A percentile compares a stretch with the other conserved stretches of the same genome.
Conservation (phyloP, 225 moss, liverwort and hornwort genomes). For the Asterella californica region DNA sequence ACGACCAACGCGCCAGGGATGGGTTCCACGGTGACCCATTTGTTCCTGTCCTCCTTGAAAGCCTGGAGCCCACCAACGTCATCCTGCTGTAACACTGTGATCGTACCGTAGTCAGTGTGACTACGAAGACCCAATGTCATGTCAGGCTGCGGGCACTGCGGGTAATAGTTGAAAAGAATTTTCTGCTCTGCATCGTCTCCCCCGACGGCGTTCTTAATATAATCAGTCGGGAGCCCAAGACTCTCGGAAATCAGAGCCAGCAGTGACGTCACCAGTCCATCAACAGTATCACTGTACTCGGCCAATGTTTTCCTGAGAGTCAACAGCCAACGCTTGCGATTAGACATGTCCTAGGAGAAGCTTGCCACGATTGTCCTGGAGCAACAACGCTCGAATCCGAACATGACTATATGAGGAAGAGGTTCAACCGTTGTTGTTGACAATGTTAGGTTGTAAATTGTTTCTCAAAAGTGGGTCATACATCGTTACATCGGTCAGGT, state of each 20-base stretch:
- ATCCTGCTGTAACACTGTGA: conserved; percentile 22
- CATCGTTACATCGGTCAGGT: too few species aligned
- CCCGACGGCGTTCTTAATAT: conserved; percentile 3
- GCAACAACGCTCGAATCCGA: too few species aligned
- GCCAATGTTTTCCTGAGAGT: background rate
- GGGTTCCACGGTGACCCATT: conserved; percentile 22
- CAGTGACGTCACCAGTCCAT: conserved; percentile 5
- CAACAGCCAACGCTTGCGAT: too few species aligned
- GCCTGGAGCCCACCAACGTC: conserved; percentile 25
- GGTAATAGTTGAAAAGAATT: conserved; percentile 22
- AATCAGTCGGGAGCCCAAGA: conserved; percentile 18
- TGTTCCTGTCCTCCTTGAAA: conserved; percentile 2
- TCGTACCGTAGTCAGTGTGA: conserved; percentile 25
- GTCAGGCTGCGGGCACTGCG: conserved; percentile 19
- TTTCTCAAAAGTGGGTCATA: background rate
- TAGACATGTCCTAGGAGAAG: too few species aligned
- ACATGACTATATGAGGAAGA: too few species aligned
- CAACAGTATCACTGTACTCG: conserved; percentile 2
- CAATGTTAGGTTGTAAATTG: too few species aligned
- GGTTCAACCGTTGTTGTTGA: background rate
- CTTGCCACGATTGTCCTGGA: too few species aligned
- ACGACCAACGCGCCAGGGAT: conserved; percentile 11
- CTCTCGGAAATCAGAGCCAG: conserved; percentile 16
- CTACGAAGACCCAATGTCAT: conserved; percentile 21
- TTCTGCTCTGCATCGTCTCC: conserved; percentile 12